A percentile compares a stretch with the other conserved stretches of the same genome.
phyloP scores from a whole-genome alignment of 2,329 filamentous ascomycete species.

The Colletotrichum aenigma region DNA sequence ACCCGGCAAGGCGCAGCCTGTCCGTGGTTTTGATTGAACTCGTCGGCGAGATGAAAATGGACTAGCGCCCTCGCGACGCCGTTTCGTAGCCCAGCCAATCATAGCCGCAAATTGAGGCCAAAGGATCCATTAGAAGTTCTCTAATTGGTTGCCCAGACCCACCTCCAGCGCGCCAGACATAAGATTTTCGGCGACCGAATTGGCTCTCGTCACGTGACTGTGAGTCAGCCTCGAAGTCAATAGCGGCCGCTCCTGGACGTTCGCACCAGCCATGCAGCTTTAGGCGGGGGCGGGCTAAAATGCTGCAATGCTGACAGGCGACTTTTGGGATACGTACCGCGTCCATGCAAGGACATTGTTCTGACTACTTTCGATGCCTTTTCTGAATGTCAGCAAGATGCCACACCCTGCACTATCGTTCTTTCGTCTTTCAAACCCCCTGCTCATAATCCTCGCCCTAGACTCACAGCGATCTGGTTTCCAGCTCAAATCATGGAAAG shows the following conservation, averaged over 20 bases:
- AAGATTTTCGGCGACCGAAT: slow-evolving; percentile 38
- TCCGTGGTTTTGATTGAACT: slow-evolving; percentile 23
- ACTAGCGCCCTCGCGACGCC: slow-evolving; percentile 28
- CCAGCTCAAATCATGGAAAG: not conserved
- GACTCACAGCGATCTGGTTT: not conserved
- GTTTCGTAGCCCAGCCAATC: slow-evolving; percentile 30
- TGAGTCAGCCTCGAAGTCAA: slow-evolving; percentile 24
- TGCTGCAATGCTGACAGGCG: not conserved
- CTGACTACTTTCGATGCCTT: not conserved
- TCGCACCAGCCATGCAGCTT: not conserved
- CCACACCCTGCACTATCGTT: not conserved
- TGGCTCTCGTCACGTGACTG: slow-evolving; percentile 21
- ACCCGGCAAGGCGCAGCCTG: slow-evolving; percentile 22
- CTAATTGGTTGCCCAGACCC: slow-evolving; percentile 32
- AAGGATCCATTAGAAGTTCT: not conserved
- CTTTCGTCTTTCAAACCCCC: not conserved
- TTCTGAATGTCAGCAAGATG: not conserved
- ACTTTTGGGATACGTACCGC: not conserved
- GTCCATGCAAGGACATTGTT: not conserved
- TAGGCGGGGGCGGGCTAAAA: not conserved
- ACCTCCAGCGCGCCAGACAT: slow-evolving; percentile 27
- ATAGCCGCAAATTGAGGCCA: not conserved
- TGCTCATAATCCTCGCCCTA: not conserved
- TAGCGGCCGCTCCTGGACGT: not conserved
- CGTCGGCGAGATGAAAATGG: slow-evolving; percentile 47